Evolutionary conservation across 2,329 filamentous ascomycete genomes (phyloP), one percentile per base, ranked within the genome.

Genomic region (Knufia fluminis): DNA sequence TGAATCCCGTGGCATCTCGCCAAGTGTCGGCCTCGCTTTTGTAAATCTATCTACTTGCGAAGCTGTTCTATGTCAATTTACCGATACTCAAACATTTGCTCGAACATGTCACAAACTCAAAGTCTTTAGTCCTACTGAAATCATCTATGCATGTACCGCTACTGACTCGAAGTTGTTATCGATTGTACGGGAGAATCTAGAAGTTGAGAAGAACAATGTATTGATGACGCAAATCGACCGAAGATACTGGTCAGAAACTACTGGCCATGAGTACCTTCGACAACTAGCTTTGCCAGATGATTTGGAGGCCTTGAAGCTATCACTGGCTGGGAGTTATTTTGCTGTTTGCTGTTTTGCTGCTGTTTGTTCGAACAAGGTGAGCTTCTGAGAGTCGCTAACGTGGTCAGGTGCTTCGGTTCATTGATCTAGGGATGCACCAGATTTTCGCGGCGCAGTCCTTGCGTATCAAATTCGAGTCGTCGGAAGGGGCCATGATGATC

Each of bases 401-500:
- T 12, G 32, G 8, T 19, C 45, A 94, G 87, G 85, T 75, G 2
- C 72, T 97, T 63, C 87, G 86, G 60, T 94, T 86, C 63, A 77
- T 94, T 41, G 85, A 94, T 50, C 66, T 83, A 1, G 78, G 80
- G 4, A 74, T 88, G 53, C 74, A 74, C 3, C 74, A 83, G 52
- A 79, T 75, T 0, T 92, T 95, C 62, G 75, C 80, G 2, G 73
- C 76, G n/a, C 83, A 92, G 62, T 90, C 90, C 17, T 76, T 97
- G 26, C 80, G 88, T 2, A 84, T 97, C 61, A 83, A 81, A 54
- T 96, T 94, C 58, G 83, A 91, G 60, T 85, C 89, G 1, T 89
- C 88, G 0, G 86, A 94, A 62, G 86, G 91, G 20, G 86, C 88
- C 0, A 95, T 97, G 90, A 87, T 94, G 78, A 94, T 97, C 58